Base-by-base conservation (phyloP, 176 grass and related monocot genomes). In the Hordeum vulgare region DNA sequence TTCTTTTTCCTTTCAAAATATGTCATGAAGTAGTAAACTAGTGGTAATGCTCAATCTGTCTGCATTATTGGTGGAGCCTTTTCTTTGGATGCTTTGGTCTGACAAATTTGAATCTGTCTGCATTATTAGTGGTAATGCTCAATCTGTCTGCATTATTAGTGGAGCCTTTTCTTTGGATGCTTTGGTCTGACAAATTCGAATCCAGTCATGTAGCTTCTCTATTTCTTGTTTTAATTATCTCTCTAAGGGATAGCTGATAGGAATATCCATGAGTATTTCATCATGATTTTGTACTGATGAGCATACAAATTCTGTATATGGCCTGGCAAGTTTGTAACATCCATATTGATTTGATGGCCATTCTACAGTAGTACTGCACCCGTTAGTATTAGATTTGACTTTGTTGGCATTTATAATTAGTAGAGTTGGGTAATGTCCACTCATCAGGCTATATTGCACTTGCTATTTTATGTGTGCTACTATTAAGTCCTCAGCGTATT, bases 401-500 rank as follows among this genome's bases (percentile, higher is more conserved):
- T 60, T 62, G 23, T 86, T 76, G 44, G 47, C 44, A 77, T 9
- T 69, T 77, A 57, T 44, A 78, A 10, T 45, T 35, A 29, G 57
- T 79, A 58, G 12, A 78, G 74, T 73, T 88, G 3, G 27, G 13
- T 35, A 71, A 28, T 82, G 35, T 71, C 35, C 73, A 59, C 24
- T 74, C 41, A 72, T 75, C 20, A 56, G 26, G 71, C 27, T 74
- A 33, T 74, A 33, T 26, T 81, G 63, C 56, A 42, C 33, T 65
- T 74, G n/a, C 13, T 84, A 65, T 84, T 80, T 79, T 79, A 29
- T 80, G 35, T 29, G 10, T 34, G 69, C 77, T 83, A 51, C 77
- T 83, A 51, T 28, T 76, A 47, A 80, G n/a, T 83, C 61, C 28
- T 57, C n/a, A 61, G 60, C 37, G 29, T 34, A 74, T 28, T 74